These are phyloP conservation scores for Phalaenopsis equestris DNA, from an alignment of 106 monocot genomes.

Conservation along the genomic window DNA sequence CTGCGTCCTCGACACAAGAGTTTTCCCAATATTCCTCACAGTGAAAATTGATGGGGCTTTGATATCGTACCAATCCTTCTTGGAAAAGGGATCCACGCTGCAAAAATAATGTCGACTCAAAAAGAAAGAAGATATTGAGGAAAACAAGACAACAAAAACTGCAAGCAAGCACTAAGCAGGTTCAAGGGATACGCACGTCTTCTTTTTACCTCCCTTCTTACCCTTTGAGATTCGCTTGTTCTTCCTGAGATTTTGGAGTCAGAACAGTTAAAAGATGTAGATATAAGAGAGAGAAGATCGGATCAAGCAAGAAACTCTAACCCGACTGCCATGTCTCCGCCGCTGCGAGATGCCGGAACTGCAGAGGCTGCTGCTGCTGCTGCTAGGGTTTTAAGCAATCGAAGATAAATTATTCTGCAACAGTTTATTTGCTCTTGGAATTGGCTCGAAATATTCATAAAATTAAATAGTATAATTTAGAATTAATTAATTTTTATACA, in stretches of 20 bases:
- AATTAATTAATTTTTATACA: too few species aligned
- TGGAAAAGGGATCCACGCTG: slow-evolving; percentile 86
- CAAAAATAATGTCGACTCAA: background rate
- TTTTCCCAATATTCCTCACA: slow-evolving; percentile 72
- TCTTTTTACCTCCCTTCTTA: slow-evolving; percentile 97
- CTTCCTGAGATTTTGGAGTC: slow-evolving; percentile 35
- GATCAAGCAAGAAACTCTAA: background rate
- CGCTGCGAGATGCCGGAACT: background rate
- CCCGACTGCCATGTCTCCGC: slow-evolving; percentile 16
- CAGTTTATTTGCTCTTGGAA: too few species aligned
- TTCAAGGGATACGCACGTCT: slow-evolving; percentile 32
- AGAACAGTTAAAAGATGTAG: background rate
- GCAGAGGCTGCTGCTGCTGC: too few species aligned
- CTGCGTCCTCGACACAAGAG: slow-evolving; percentile 89
- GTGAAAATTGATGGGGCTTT: slow-evolving; percentile 75
- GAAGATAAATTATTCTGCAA: too few species aligned
- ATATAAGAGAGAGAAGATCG: background rate
- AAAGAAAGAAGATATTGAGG: background rate
- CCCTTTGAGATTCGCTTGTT: slow-evolving; percentile 97
- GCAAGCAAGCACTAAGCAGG: too few species aligned
- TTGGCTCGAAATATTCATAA: too few species aligned
- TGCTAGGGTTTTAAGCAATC: background rate
- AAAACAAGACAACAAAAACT: background rate
- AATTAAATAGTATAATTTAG: too few species aligned
- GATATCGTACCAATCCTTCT: slow-evolving; percentile 98